phyloP scores from a whole-genome alignment of 2,329 filamentous ascomycete species.

The Botrytis cinerea region DNA sequence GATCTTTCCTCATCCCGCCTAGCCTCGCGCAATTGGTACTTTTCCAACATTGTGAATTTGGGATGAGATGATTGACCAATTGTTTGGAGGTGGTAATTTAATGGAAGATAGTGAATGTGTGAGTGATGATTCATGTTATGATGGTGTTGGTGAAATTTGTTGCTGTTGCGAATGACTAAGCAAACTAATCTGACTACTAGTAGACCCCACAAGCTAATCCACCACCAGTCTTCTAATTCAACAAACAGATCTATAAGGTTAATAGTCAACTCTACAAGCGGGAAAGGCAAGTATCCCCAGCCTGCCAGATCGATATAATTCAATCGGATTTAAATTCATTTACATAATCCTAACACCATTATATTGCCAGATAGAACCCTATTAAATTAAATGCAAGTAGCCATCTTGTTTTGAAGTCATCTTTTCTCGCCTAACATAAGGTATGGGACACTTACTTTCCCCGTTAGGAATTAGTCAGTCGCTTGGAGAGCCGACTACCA shows the following conservation, averaged over 20 bases:
- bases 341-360: background rate
- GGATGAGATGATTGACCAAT: background rate
- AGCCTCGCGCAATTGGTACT: background rate
- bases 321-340: background rate
- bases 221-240: background rate
- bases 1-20: background rate
- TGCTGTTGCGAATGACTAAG: background rate
- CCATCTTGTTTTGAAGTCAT: background rate
- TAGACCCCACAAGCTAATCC: too few relatives aligned
- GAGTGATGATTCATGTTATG: background rate
- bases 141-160: background rate
- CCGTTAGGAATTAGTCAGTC: background rate
- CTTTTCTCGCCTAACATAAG: background rate
- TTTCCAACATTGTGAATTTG: background rate
- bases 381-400: background rate
- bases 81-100: background rate
- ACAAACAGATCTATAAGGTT: background rate
- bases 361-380: background rate
- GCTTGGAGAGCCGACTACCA: background rate
- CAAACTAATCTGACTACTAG: background rate
- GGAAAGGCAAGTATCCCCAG: too few relatives aligned
- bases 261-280: background rate
- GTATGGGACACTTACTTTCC: background rate
- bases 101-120: background rate
- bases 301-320: too few relatives aligned